Conservation (phyloP, 176 grass and related monocot species). For the Phoenix dactylifera region DNA sequence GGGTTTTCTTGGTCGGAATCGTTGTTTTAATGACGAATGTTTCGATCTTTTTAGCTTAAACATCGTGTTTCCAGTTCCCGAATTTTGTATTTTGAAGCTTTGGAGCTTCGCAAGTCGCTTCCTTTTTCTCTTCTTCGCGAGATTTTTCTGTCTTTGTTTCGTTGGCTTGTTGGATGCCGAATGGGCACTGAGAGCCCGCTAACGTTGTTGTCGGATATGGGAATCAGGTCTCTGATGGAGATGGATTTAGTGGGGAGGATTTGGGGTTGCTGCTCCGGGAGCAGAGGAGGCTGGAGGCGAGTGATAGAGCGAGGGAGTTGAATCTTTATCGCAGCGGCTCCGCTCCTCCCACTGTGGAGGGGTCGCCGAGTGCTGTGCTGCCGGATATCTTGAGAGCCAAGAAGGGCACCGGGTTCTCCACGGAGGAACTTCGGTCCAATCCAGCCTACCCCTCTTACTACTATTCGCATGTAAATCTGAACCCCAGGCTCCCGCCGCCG, state of each 20-base stretch:
- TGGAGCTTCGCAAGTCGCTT: conserved; percentile 1
- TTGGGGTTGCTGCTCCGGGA: neutral
- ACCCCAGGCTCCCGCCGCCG: conserved; percentile 65
- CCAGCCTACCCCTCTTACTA: conserved; percentile 55
- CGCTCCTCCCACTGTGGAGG: conserved; percentile 50
- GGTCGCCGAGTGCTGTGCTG: conserved; percentile 8
- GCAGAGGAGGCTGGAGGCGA: conserved; percentile 12
- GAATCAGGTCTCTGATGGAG: conserved; percentile 15
- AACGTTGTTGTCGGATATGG: conserved; percentile 29
- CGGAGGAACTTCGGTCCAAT: conserved; percentile 50
- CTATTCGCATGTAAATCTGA: conserved; percentile 62
- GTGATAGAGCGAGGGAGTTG: conserved; percentile 33
- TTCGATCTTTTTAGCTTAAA: no score
- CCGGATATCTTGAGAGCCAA: neutral
- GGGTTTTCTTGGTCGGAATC: no score
- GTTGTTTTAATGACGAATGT: no score
- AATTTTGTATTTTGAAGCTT: no score
- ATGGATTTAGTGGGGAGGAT: conserved; percentile 21
- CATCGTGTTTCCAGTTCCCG: no score
- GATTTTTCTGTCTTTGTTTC: conserved; percentile 4
- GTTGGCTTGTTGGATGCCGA: neutral
- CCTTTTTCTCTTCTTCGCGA: neutral
- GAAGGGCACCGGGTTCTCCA: conserved; percentile 19
- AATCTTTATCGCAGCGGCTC: conserved; percentile 74
- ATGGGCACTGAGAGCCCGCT: conserved; percentile 1